A percentile compares a stretch with the other conserved stretches of the same genome.
Evolutionary conservation across 2,329 filamentous ascomycete species (phyloP).

Genomic region (Fusarium chaquense): DNA sequence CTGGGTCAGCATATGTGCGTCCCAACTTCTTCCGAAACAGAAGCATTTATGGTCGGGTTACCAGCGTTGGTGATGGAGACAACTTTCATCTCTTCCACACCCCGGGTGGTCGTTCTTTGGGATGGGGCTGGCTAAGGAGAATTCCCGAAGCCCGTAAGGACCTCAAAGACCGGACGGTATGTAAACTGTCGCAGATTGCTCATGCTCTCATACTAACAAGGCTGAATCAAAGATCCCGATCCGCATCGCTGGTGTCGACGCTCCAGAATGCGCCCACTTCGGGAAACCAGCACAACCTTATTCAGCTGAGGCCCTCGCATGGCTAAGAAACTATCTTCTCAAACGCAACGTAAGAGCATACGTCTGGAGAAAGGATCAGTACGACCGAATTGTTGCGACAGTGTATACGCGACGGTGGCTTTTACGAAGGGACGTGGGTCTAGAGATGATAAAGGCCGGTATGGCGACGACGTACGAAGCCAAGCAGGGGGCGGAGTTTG

Average conservation of each 20-base stretch:
- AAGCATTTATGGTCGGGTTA: slow-evolving; percentile 86
- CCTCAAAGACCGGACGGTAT: slow-evolving; percentile 82
- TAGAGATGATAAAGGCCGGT: slow-evolving; percentile 88
- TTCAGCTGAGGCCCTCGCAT: slow-evolving; percentile 81
- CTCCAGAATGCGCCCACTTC: slow-evolving; percentile 93
- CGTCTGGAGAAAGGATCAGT: slow-evolving; percentile 89
- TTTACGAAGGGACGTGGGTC: slow-evolving; percentile 82
- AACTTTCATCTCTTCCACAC: slow-evolving; percentile 96
- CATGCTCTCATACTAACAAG: slow-evolving; percentile 31
- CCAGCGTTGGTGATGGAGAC: slow-evolving; percentile 95
- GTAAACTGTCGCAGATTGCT: slow-evolving; percentile 43
- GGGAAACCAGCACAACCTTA: slow-evolving; percentile 88
- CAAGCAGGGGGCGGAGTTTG: slow-evolving; percentile 90
- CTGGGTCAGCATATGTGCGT: slow-evolving; percentile 79
- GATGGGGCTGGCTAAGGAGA: slow-evolving; percentile 91
- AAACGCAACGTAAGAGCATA: slow-evolving; percentile 82
- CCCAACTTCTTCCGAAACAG: slow-evolving; percentile 79
- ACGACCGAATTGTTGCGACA: slow-evolving; percentile 88
- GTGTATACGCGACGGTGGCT: slow-evolving; percentile 79
- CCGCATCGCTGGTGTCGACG: slow-evolving; percentile 91
- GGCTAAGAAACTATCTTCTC: slow-evolving; percentile 79
- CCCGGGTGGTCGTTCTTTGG: slow-evolving; percentile 85
- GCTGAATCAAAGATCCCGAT: slow-evolving; percentile 75
- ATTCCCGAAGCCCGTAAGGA: slow-evolving; percentile 77
- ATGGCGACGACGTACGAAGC: slow-evolving; percentile 94